Base-by-base conservation (phyloP, 2,329 filamentous ascomycete genomes). In the Westerdykella aurantiaca region DNA sequence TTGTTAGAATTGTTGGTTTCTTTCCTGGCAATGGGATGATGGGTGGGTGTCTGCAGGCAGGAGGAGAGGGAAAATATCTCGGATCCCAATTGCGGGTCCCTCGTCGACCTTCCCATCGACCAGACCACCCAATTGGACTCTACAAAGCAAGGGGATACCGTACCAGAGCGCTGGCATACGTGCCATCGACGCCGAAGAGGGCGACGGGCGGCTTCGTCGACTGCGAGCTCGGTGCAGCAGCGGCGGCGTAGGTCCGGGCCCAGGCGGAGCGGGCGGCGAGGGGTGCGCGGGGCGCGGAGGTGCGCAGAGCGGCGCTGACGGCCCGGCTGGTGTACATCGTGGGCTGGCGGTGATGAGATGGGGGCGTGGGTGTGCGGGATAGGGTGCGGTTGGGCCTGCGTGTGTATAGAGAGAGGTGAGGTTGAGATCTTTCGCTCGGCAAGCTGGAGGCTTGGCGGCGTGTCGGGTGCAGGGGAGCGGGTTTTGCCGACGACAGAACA, bases 131-230 rank as follows among this genome's bases (percentile, higher is more conserved):
- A 57, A 57, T 58, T 56, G 53, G 13, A 35, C 7, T 11, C 33
- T 35, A 3, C 3, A 3, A 38, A 22, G 35, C 31, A 31, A 37
- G 42, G 43, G 6, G 44, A 47, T 39, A 49, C 70, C 88, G 71
- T 91, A 98, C 93, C 83, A 98, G 80, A 77, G 93, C 93, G 76
- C 85, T 89, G 70, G 93, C 93, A 77, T 98, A 98, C 69, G 91
- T 97, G 73, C 93, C 93, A 74, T 97, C 93, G 68, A 98, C 77
- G 62, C 93, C 93, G 74, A 88, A 98, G 67, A 98, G 81, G 63
- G 90, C 81, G 68, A 96, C 78, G 58, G 93, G 93, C 63, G 91
- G 83, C 79, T 87, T 90, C 70, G 82, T 81, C 69, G 81, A 74
- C 64, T 77, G 70, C 59, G 81, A 69, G 64, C 80, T 76, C 51